Evolutionary conservation across 1,284 basidiomycete genomes (phyloP), one percentile per base, ranked within the genome.

Genomic region (Fistulinella cinereoalba): DNA sequence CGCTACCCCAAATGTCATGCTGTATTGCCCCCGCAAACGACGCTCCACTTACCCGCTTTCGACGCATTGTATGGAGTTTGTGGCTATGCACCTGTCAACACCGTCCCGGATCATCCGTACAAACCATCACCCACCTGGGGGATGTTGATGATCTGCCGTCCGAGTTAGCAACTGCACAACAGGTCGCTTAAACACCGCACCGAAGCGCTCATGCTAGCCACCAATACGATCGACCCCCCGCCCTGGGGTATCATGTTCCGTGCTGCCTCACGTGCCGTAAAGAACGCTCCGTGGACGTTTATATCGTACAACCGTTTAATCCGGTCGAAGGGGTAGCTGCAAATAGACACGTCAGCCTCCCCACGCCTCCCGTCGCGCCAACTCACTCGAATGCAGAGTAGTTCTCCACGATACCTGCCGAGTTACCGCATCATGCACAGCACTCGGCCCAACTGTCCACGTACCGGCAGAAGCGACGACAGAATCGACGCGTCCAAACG

Each of bases 31-130:
- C n/a, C 11, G n/a, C 23, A 15, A 10, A 11, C 21, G 4, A 6
- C 12, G 7, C 7, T 0, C 3, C 29, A 56, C 74, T 56, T 56
- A 84, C 85, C 86, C 38, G 87, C 87, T 72, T 90, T 95, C 37
- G 92, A 94, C n/a, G 91, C 88, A 68, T 97, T 98, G 71, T 98
- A 98, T 0, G 95, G 94, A 2, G 91, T 90, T 77, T 98, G 95
- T 31, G 81, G 82, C 80, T 97, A 75, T 50, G 58, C 27, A 44
- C 36, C 16, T 2, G 29, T 49, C 23, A 40, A 32, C 23, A 28
- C 16, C 9, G 23, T 6, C 3, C 12, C 12, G 10, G 11, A 19
- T 21, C 3, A 1, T 18, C 24, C 18, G 45, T 7, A 28, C 15
- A 13, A 41, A 23, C 12, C 21, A 15, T 37, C 28, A 48, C 60